Base-by-base conservation (phyloP, 306 rosid species). In the Calophaca sinica region DNA sequence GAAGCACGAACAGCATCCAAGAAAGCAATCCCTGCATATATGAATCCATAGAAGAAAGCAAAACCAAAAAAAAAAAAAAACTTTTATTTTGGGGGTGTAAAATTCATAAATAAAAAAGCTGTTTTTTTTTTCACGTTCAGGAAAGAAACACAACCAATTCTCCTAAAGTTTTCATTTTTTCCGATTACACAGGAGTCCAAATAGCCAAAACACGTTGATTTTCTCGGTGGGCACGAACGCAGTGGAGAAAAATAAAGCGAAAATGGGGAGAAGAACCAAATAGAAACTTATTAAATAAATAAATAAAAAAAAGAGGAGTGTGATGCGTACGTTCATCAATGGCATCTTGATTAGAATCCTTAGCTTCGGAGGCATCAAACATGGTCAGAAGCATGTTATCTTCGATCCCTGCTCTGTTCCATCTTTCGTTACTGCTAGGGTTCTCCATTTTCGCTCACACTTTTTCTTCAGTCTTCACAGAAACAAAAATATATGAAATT, bases 1-100 rank as follows among this genome's bases (percentile, higher is more conserved):
- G 88, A 84, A 60, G 89, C 85, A 11, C 89, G 96, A 84, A 94
- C 96, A 61, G 91, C 94, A 14, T 85, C 88, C 44, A 94, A 84
- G 76, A 88, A 94, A 79, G 94, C 85, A 77, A 88, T 20, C 73
- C 94, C 97, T 91, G 80, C 46, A 14, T 7, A 75, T 0, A 84
- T 14, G 26, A 77, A 65, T 51, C 2, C 41, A 70, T 3, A 6
- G 7, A 45, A 50, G 5, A 38, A 62, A 70, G 10, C 6, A 33
- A 33, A 33, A 33, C 36, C 2, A 33, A 20, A 20, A 20, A 20
- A 35, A 49, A 52, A 75, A 64, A 62, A 2, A 42, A 33, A 6
- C 52, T 20, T 20, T 35, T 26, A 32, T 31, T 9, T 13, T 10
- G 26, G 7, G 51, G 38, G 12, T 54, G n/a, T 73, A 29, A 32